Evolutionary conservation across 768 basidiomycete genomes (phyloP), one percentile per base, ranked within the genome.

Genomic region (Leccinellum luteum): DNA sequence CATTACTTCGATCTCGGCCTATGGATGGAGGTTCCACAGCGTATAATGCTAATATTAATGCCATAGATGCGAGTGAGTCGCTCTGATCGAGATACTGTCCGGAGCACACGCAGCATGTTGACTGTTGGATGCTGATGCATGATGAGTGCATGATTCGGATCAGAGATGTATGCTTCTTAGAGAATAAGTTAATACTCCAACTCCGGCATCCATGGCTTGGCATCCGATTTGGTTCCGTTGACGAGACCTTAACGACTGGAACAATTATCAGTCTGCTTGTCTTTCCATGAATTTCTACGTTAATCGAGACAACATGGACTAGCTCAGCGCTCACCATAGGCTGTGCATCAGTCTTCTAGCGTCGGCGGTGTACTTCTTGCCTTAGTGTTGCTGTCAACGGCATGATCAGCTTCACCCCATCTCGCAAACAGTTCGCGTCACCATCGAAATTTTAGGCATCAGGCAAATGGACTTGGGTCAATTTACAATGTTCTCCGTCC

Each of bases 351-450:
- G 43, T 63, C 30, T 30, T 30, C 30, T 30, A 30, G 30, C 30
- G 30, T 30, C 10, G 30, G 30, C 57, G 61, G 67, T 41, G 64
- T 67, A 32, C 57, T 54, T 5, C 59, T 59, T 2, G 60, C 61
- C 53, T 38, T 67, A 72, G 63, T 5, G 70, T 60, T 4, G 75
- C 75, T 19, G 75, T 79, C 60, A 75, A 69, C 10, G 74, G 44
- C 44, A 79, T 76, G 3, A 78, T 71, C 17, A 85, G 51, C 60
- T 77, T 83, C 61, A 82, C 80, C 51, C 75, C 71, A 58, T 86
- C 82, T 83, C 84, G 85, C 84, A 85, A 31, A 54, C 1, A 57
- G 14, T 41, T 34, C 27, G 34, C 23, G 30, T 17, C 32, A 58
- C 13, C 30, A 9, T 30, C 30, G 10, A 21, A 15, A 17, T 34